Base-by-base conservation (phyloP, 768 basidiomycete genomes). In the Serpula lacrymans region DNA sequence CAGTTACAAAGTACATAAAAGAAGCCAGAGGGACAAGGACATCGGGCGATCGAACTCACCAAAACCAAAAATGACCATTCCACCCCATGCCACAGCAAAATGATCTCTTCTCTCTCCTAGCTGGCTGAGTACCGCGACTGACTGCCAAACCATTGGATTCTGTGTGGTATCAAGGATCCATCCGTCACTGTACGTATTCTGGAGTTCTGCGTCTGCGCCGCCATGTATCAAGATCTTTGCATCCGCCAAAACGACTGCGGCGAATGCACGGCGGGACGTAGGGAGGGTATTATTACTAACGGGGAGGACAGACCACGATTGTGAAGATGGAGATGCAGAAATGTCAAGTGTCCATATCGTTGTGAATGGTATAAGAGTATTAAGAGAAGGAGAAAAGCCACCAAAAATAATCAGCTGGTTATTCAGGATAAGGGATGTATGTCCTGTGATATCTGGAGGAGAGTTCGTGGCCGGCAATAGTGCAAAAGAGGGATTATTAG, bases 391-490 rank as follows among this genome's bases (percentile, higher is more conserved):
- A 68, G 20, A 70, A 51, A 75, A 81, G 1, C 92, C 92, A 16
- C 91, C 92, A 37, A 93, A 70, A 4, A 89, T 73, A 17, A 93
- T 53, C 24, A 94, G 59, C 8, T 84, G 86, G 50, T 87, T 81
- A 0, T 74, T 57, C 1, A 92, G 67, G n/a, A 86, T 71, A 38
- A 86, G 60, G 2, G 84, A 80, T 5, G 71, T 64, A 50, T 93
- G 92, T 0, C 88, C 88, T 46, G 74, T 81, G 6, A 93, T 57
- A 42, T 75, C 84, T 1, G 78, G 75, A 0, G 89, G 88, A 3
- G 71, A 78, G 50, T 68, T 69, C 8, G 23, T 37, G 6, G 70
- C 63, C 5, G 83, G 75, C 21, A 91, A 62, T 9, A 58, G 56
- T 2, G 68, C 65, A 59, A 91, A 93, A 5, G 69, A 60, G 17